Evolutionary conservation across 177 flowering plant genomes (phyloP).

Genomic region (Telopea speciosissima): DNA sequence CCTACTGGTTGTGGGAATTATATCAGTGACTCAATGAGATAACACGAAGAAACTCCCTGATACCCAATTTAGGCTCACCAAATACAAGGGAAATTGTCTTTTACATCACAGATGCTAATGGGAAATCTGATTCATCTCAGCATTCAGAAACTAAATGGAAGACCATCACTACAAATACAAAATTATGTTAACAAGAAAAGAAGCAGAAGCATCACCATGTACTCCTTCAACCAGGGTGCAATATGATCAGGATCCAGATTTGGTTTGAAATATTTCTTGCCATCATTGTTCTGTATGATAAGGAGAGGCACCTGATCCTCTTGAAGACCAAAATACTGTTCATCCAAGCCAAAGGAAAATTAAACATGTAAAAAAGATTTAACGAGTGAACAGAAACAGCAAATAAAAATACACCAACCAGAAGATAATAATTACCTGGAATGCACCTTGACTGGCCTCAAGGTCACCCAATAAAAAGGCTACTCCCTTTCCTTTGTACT

Average conservation of each 20-base stretch:
- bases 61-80: too few relatives aligned
- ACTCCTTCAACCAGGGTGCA: conserved; percentile 80
- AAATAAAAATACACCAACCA: neutral
- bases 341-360: neutral
- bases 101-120: neutral
- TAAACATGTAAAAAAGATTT: neutral
- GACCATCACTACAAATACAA: neutral
- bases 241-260: conserved; percentile 60
- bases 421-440: conserved; percentile 34
- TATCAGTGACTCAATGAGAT: too few relatives aligned
- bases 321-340: conserved; percentile 63
- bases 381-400: neutral
- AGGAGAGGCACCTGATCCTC: conserved; percentile 62
- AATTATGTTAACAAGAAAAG: neutral
- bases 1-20: too few relatives aligned
- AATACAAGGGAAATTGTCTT: too few relatives aligned
- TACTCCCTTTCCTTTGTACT: conserved; percentile 45
- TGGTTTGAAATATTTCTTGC: conserved; percentile 56
- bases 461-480: conserved; percentile 67
- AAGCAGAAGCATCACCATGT: conserved; percentile 40
- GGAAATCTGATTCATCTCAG: too few relatives aligned
- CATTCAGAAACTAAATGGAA: neutral
- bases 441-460: conserved; percentile 57
- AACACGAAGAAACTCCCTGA: too few relatives aligned
- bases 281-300: conserved; percentile 49